phyloP scores from a whole-genome alignment of 495 filamentous ascomycete species.

The Immersiella caudata region DNA sequence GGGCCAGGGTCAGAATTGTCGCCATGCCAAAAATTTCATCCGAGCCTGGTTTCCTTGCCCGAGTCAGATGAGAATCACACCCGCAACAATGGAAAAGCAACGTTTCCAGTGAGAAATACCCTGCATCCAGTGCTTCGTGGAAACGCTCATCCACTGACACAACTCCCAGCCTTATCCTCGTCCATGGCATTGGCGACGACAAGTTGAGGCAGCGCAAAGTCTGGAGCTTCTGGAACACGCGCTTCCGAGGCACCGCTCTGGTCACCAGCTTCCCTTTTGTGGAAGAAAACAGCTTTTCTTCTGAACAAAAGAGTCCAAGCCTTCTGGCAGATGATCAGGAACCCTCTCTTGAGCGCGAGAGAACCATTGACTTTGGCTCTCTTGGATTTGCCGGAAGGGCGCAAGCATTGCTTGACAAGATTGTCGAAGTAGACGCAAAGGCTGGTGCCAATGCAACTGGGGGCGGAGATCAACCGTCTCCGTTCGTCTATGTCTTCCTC shows the following conservation, averaged over 20 bases:
- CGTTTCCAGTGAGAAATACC: not conserved
- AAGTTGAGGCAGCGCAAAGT: not conserved
- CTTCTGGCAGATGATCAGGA: not conserved
- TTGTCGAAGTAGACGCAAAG: not conserved
- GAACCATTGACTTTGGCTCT: not conserved
- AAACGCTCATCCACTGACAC: not conserved
- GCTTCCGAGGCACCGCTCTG: not conserved
- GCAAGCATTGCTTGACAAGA: not conserved
- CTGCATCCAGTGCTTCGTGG: not conserved
- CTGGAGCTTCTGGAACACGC: not conserved
- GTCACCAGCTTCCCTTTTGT: not conserved
- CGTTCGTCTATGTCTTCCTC: not conserved
- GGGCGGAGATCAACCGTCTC: not conserved
- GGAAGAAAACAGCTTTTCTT: not conserved
- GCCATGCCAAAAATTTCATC: not conserved
- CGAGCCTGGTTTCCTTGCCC: not conserved
- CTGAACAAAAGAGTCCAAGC: not conserved
- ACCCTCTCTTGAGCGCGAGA: not conserved
- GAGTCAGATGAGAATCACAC: not conserved
- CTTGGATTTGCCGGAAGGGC: not conserved
- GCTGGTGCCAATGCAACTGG: not conserved
- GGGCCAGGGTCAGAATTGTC: not conserved
- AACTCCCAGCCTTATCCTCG: not conserved
- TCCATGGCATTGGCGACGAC: not conserved
- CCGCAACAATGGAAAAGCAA: not conserved